Conservation (phyloP, 75 land plant species). For the Cupressus sempervirens region DNA sequence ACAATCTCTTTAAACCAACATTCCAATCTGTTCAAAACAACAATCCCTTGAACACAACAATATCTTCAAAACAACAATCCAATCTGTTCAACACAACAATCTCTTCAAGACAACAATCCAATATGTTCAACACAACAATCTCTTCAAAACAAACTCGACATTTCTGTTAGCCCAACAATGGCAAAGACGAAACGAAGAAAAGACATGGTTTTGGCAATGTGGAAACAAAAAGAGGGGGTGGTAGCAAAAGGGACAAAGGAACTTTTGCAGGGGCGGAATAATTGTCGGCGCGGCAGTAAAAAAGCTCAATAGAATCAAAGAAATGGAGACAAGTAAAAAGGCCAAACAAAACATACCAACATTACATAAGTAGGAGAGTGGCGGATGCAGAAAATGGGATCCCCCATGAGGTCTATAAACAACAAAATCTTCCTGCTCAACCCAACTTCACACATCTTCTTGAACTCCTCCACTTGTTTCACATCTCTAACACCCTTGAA, state of each 20-base stretch:
- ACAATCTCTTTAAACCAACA: no score
- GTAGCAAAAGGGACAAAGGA: not conserved
- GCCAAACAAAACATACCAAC: conserved; percentile 58
- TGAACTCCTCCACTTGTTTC: conserved; percentile 46
- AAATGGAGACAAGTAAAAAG: not conserved
- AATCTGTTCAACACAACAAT: no score
- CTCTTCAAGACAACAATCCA: no score
- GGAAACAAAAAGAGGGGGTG: not conserved
- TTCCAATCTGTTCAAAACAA: not conserved
- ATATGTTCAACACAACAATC: not conserved
- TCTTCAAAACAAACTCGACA: not conserved
- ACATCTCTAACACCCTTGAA: conserved; percentile 41
- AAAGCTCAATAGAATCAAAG: not conserved
- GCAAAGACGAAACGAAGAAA: not conserved
- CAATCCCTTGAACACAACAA: no score
- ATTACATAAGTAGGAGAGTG: conserved; percentile 72
- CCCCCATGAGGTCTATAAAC: conserved; percentile 75
- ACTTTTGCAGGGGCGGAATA: not conserved
- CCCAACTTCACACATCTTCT: conserved; percentile 70
- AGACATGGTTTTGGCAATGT: not conserved
- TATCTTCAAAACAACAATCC: no score
- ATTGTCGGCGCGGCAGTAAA: not conserved
- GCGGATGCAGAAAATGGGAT: conserved; percentile 84
- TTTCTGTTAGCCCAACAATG: not conserved
- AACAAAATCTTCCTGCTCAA: conserved; percentile 54